These are phyloP conservation scores for Tuber calosporum DNA, from an alignment of 495 filamentous ascomycete species.

Conservation along the genomic window DNA sequence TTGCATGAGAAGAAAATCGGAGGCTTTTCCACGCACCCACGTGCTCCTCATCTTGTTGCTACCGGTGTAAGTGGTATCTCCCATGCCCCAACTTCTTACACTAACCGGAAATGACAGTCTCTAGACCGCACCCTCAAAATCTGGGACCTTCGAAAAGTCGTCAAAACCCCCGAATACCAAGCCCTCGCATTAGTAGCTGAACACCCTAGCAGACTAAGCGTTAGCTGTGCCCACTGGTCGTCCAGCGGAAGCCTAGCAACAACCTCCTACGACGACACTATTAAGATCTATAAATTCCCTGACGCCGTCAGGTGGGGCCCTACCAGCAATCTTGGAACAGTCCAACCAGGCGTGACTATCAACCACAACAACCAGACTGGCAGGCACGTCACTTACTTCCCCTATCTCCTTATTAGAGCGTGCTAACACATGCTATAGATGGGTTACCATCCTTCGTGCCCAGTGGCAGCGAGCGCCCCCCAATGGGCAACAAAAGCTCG, in stretches of 20 bases:
- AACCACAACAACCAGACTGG: slow-evolving; percentile 95
- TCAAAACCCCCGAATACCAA: slow-evolving; percentile 47
- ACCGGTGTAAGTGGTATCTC: slow-evolving; percentile 51
- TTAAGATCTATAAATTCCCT: slow-evolving; percentile 81
- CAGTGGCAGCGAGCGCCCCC: slow-evolving; percentile 81
- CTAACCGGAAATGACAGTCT: slow-evolving; percentile 44
- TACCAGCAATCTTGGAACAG: slow-evolving; percentile 50
- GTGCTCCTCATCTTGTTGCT: slow-evolving; percentile 70
- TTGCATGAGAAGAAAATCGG: slow-evolving; percentile 93
- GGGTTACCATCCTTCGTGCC: slow-evolving; percentile 72
- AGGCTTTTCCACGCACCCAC: slow-evolving; percentile 76
- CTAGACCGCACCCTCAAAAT: slow-evolving; percentile 82
- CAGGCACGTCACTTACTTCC: slow-evolving; percentile 49
- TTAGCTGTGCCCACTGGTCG: slow-evolving; percentile 86
- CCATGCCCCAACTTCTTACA: neutral
- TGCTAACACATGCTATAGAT: slow-evolving; percentile 41
- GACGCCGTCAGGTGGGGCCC: slow-evolving; percentile 57
- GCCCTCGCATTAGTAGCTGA: slow-evolving; percentile 66
- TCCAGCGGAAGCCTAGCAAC: slow-evolving; percentile 76
- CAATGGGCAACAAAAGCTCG: slow-evolving; percentile 74
- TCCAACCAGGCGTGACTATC: slow-evolving; percentile 59
- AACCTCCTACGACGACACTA: slow-evolving; percentile 84
- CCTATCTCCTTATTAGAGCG: slow-evolving; percentile 2
- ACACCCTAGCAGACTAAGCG: slow-evolving; percentile 72
- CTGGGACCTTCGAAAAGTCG: slow-evolving; percentile 86